Percentiles rank a stretch among this genome's conserved stretches.
These are phyloP conservation scores for Debaryomyces tyrocola DNA, from an alignment of 805 yeast species.

Conservation along the genomic window DNA sequence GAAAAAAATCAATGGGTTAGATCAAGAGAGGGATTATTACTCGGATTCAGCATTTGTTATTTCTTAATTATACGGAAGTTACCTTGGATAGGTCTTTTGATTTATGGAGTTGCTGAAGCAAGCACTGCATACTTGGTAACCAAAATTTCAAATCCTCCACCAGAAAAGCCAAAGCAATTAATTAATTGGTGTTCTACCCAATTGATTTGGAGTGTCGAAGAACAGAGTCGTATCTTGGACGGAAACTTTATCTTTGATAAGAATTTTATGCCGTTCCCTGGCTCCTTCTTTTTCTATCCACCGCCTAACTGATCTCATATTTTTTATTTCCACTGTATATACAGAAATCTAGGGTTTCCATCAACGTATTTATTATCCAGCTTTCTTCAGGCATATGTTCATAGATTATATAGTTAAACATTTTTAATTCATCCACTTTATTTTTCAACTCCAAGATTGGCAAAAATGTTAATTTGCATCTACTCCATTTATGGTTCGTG, in stretches of 20 bases:
- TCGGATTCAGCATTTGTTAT: slow-evolving; percentile 54
- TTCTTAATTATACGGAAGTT: slow-evolving; percentile 38
- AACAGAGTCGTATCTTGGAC: slow-evolving; percentile 14
- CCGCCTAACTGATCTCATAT: slow-evolving; percentile 9
- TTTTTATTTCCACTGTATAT: slow-evolving; percentile 37
- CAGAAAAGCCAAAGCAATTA: slow-evolving; percentile 20
- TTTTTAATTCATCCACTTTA: slow-evolving; percentile 31
- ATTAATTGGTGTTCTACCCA: slow-evolving; percentile 33
- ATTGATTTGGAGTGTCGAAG: slow-evolving; percentile 29
- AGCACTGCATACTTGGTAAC: slow-evolving; percentile 55
- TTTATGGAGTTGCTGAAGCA: slow-evolving; percentile 54
- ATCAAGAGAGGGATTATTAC: slow-evolving; percentile 54
- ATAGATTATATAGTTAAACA: slow-evolving; percentile 27
- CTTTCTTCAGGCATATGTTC: background rate
- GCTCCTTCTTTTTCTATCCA: slow-evolving; percentile 16
- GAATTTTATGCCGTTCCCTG: slow-evolving; percentile 25
- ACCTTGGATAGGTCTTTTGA: slow-evolving; percentile 48
- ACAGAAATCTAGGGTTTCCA: slow-evolving; percentile 30
- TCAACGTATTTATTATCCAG: slow-evolving; percentile 8
- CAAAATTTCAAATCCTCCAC: slow-evolving; percentile 50
- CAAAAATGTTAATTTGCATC: slow-evolving; percentile 34
- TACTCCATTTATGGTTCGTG: slow-evolving; percentile 36
- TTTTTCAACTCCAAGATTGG: slow-evolving; percentile 36
- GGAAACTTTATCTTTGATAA: slow-evolving; percentile 23
- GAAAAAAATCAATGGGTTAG: slow-evolving; percentile 50